Base-by-base conservation (phyloP, 257 asterid genomes). In the Henckelia pumila region DNA sequence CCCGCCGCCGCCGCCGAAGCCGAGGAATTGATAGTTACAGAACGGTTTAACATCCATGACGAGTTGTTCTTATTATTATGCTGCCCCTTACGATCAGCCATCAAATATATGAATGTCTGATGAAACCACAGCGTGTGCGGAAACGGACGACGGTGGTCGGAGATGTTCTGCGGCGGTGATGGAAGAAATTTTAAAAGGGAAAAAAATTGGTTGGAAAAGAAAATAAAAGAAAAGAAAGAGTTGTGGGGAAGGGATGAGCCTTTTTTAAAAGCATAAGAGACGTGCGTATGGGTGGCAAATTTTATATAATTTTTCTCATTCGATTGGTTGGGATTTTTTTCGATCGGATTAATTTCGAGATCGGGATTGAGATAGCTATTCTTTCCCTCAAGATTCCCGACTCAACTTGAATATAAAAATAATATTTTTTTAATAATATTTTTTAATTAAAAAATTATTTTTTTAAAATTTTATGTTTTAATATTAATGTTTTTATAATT, bases 21-120 rank as follows among this genome's bases (percentile, higher is more conserved):
- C 5, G 81, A 64, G 0, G 86, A 71, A 67, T 67, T 70, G 56
- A 85, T 19, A 61, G 95, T 88, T 19, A 74, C 37, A 66, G 97
- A 91, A 22, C 96, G 95, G 70, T 74, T 85, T 71, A 88, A 80
- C 23, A 76, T 29, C 65, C 85, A 64, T 10, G 83, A 11, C 9
- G 70, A 3, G 29, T 73, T 68, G 59, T 25, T 26, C 71, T 63
- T 64, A 21, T 66, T 74, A 70, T 71, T 69, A 21, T 59, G 24
- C 23, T 50, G 64, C 59, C 30, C 77, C 50, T 58, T 73, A 28
- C 61, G 65, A 72, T 73, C 70, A 24, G 84, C 86, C 88, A 85
- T 75, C 21, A 23, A 71, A 67, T 29, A 70, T 20, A 58, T 24
- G 32, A 33, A 10, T 17, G 57, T 2, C 5, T 14, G 0, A 9